Evolutionary conservation across 306 rosid species (phyloP).

Genomic region (Inga laurina): DNA sequence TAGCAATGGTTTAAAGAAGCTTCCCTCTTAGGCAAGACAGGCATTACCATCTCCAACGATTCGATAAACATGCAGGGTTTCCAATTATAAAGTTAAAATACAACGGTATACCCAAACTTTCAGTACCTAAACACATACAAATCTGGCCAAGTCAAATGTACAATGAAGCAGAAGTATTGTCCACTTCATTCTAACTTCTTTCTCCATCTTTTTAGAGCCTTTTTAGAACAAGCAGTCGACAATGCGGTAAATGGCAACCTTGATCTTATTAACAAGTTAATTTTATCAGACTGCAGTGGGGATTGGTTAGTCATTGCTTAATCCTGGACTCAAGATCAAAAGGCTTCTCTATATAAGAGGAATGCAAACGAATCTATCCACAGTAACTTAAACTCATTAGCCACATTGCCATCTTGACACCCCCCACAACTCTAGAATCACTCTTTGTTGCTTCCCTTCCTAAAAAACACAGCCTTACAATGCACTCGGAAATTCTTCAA

Average conservation of each 20-base stretch:
- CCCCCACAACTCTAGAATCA: background rate
- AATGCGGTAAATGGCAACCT: conserved; percentile 4
- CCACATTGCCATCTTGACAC: background rate
- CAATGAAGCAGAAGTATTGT: background rate
- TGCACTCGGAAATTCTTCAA: background rate
- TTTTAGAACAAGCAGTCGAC: background rate
- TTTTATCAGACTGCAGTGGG: background rate
- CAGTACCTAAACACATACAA: conserved; percentile 2
- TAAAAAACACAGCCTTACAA: background rate
- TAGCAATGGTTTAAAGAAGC: background rate
- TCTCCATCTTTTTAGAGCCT: background rate
- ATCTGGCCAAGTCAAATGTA: conserved; percentile 11
- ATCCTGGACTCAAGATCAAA: background rate
- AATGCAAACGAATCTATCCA: background rate
- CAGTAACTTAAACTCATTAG: background rate
- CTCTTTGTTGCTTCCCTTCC: background rate
- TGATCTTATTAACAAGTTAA: background rate
- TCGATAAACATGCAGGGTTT: background rate
- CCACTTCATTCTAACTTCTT: background rate
- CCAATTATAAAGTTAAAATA: background rate
- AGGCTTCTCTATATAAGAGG: background rate
- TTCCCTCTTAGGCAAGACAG: background rate
- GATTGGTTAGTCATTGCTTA: background rate
- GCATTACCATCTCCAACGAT: background rate
- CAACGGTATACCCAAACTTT: background rate